A percentile compares a stretch with the other conserved stretches of the same genome.
Conservation (phyloP, 495 filamentous ascomycete genomes). For the Poronia punctata region DNA sequence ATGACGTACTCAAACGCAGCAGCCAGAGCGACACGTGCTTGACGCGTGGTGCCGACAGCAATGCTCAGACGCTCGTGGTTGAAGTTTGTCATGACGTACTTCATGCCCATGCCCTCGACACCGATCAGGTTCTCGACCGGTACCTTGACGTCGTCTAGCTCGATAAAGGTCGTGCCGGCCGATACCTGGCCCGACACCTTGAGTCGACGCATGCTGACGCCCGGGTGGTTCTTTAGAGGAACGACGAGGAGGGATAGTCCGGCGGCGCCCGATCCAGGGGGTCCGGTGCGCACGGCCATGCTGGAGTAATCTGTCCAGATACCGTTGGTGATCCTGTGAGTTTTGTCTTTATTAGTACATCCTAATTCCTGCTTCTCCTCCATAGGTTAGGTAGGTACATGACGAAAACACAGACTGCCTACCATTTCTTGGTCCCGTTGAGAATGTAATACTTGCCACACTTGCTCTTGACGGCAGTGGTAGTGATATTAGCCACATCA, state of each 20-base stretch:
- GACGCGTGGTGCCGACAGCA: conserved; percentile 53
- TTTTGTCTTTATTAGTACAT: conserved; percentile 2
- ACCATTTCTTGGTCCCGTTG: conserved; percentile 77
- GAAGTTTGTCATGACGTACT: conserved; percentile 77
- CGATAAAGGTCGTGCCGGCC: conserved; percentile 68
- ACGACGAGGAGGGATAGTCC: conserved; percentile 63
- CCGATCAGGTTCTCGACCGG: conserved; percentile 64
- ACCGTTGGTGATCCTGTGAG: conserved; percentile 65
- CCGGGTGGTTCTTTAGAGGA: conserved; percentile 54
- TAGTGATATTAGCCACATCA: conserved; percentile 65
- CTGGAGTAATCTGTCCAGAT: conserved; percentile 66
- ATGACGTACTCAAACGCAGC: conserved; percentile 62
- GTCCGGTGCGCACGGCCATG: conserved; percentile 74
- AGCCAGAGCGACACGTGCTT: conserved; percentile 56
- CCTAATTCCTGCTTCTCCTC: background rate
- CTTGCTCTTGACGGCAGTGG: conserved; percentile 54
- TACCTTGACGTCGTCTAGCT: conserved; percentile 66
- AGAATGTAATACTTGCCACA: conserved; percentile 57
- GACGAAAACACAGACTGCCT: conserved; percentile 4
- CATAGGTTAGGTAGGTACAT: background rate
- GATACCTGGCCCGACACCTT: conserved; percentile 53
- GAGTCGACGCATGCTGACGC: conserved; percentile 60
- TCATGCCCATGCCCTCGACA: conserved; percentile 64
- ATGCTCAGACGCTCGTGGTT: conserved; percentile 71
- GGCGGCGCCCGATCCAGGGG: conserved; percentile 44